These are phyloP conservation scores for Verticillium klebahnii DNA, from an alignment of 2,329 filamentous ascomycete species.

Conservation along the genomic window DNA sequence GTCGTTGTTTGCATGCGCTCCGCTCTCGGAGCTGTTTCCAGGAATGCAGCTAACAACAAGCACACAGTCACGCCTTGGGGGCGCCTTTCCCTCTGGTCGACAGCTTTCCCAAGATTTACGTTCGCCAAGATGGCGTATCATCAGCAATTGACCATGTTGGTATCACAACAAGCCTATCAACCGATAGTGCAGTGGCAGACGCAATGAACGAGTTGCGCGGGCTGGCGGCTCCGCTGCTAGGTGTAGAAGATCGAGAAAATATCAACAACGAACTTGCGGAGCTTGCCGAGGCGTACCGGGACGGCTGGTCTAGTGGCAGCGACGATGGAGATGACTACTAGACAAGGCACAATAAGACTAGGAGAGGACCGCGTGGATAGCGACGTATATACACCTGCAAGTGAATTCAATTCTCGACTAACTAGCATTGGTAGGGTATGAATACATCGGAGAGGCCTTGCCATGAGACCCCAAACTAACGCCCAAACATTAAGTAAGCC, in stretches of 20 bases:
- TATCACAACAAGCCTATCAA: conserved; percentile 60
- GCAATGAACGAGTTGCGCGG: conserved; percentile 63
- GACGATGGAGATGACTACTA: conserved; percentile 63
- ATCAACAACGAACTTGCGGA: conserved; percentile 78
- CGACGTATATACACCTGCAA: not conserved
- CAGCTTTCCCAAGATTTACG: conserved; percentile 77
- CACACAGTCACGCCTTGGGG: not conserved
- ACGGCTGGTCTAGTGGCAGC: conserved; percentile 78
- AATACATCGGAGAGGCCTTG: not conserved
- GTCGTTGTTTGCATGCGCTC: not conserved
- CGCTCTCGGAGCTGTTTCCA: not conserved
- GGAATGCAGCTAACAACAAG: not conserved
- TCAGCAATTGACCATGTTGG: conserved; percentile 34
- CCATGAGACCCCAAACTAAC: not conserved
- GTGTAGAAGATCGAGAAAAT: conserved; percentile 75
- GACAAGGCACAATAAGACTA: not conserved
- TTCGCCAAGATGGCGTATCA: conserved; percentile 27
- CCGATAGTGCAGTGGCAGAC: conserved; percentile 67
- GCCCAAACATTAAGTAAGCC: not conserved
- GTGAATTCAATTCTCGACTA: not conserved
- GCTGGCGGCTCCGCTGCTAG: conserved; percentile 58
- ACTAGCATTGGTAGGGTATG: not conserved
- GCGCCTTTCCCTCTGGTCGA: conserved; percentile 74
- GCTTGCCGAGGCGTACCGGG: conserved; percentile 82
- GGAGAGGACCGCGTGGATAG: not conserved